Base-by-base conservation (phyloP, 768 basidiomycete genomes). In the Leccinum ochraceum region DNA sequence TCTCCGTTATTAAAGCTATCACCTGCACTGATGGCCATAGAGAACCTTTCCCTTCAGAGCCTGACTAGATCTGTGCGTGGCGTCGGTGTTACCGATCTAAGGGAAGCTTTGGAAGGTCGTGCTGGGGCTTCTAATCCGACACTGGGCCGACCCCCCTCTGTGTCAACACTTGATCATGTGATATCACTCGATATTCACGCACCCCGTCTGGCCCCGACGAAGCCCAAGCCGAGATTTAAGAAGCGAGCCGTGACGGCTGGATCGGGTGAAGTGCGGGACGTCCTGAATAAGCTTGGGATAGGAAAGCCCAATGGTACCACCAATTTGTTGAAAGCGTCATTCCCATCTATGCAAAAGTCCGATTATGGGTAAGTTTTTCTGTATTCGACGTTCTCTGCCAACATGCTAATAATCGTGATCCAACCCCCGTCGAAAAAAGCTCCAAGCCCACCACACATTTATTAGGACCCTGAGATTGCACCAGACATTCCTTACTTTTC, bases 11-110 rank as follows among this genome's bases (percentile, higher is more conserved):
- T 92, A 56, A 91, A 86, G 70, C 85, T 94, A 36, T 89, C 92
- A 6, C 92, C 92, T 36, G 87, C 89, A 16, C 78, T 96, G 62
- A 96, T 95, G 92, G 88, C 91, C 65, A 90, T 92, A 56, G 91
- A 95, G 67, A 96, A 96, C 71, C 79, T 92, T 36, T 96, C 95
- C 6, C 79, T 94, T 58, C 90, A 92, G 70, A 94, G 92, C 68
- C 76, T 96, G 59, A 83, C 89, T 20, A 83, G 91, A 58, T 90
- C 91, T 4, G 84, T 85, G 3, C 83, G 89, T 60, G 88, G 89
- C 0, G 86, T 96, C 16, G 95, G 94, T 24, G 94, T 96, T 24
- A 87, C 85, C 1, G 94, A 95, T 70, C 80, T 97, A 34, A 82
- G 94, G 56, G 94, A 95, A 66, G 95, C 95, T 4, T 77, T 97